Evolutionary conservation across 345 rosid genomes (phyloP).

Genomic region (Melastoma malabathricum): DNA sequence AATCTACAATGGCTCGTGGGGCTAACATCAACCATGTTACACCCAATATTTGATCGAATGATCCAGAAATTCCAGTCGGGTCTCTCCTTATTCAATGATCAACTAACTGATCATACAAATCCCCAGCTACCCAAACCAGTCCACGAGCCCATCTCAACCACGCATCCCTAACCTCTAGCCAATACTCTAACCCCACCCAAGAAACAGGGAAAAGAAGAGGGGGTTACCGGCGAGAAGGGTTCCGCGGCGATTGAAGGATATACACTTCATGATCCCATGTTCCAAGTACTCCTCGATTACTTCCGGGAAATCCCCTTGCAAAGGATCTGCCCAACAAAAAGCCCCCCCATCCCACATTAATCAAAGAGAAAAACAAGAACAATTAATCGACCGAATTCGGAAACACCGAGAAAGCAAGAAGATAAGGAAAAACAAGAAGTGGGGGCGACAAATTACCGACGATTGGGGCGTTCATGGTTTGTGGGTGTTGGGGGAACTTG

Average conservation of each 20-base stretch:
- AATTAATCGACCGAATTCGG: not conserved
- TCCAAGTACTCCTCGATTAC: slow-evolving; percentile 96
- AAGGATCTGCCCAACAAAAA: slow-evolving; percentile 36
- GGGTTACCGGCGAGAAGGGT: slow-evolving; percentile 87
- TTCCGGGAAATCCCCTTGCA: slow-evolving; percentile 99
- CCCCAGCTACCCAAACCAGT: too few species aligned
- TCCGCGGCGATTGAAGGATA: slow-evolving; percentile 95
- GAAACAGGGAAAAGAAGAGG: not conserved
- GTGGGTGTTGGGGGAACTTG: not conserved
- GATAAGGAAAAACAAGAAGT: not conserved
- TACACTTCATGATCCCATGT: slow-evolving; percentile 85
- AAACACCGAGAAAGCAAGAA: not conserved
- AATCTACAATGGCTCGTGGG: too few species aligned
- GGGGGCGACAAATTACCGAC: slow-evolving; percentile 24
- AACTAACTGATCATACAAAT: too few species aligned
- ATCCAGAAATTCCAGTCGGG: too few species aligned
- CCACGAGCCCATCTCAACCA: too few species aligned
- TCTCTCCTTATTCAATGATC: too few species aligned
- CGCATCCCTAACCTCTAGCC: too few species aligned
- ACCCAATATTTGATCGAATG: too few species aligned
- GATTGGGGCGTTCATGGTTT: slow-evolving; percentile 42
- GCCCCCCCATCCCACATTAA: not conserved
- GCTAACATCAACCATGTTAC: too few species aligned
- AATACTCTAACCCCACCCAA: too few species aligned
- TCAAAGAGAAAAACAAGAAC: not conserved